Base-by-base conservation (phyloP, 2,329 filamentous ascomycete genomes). In the Trichoderma sp. region DNA sequence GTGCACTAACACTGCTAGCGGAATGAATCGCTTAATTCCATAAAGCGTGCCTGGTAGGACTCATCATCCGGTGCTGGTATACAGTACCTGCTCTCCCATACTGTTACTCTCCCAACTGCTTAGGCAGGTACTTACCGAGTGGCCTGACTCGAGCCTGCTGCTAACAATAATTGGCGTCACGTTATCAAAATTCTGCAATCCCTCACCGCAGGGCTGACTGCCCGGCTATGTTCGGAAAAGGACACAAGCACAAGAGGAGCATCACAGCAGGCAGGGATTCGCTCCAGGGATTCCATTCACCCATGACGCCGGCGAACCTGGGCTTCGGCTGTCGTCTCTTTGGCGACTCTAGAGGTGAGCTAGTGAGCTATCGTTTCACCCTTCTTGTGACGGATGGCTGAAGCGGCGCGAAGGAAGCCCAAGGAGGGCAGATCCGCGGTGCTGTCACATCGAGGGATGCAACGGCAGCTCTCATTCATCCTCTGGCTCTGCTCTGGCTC, bases 331-430 rank as follows among this genome's bases (percentile, higher is more conserved):
- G 60, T 73, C 69, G 60, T 65, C 60, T 35, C 18, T 72, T 38
- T n/a, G 29, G 35, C 31, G 24, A 41, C 41, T 18, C 16, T 24
- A 29, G 41, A 33, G 59, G 60, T 63, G 60, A 35, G 60, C 60
- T 64, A 27, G 60, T 56, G 31, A 60, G 67, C 67, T 62, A 71
- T 71, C 53, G 53, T 71, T 62, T 71, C 67, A 71, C 60, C 41
- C 38, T 53, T 53, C 41, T 21, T 33, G 41, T 64, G 60, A 53
- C 60, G 31, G 21, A 64, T 64, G 69, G 69, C 38, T 27, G 41
- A 29, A 45, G 29, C 35, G 21, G 16, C n/a, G 29, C n/a, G 59
- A 72, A 33, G 41, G 69, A 29, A 29, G 35, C 7, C 27, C 11
- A 63, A 53, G 38, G 29, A 45, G 35, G 27, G 56, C 59, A 63